Base-by-base conservation (phyloP, 2,329 filamentous ascomycete species). In the Zarea fungicola region DNA sequence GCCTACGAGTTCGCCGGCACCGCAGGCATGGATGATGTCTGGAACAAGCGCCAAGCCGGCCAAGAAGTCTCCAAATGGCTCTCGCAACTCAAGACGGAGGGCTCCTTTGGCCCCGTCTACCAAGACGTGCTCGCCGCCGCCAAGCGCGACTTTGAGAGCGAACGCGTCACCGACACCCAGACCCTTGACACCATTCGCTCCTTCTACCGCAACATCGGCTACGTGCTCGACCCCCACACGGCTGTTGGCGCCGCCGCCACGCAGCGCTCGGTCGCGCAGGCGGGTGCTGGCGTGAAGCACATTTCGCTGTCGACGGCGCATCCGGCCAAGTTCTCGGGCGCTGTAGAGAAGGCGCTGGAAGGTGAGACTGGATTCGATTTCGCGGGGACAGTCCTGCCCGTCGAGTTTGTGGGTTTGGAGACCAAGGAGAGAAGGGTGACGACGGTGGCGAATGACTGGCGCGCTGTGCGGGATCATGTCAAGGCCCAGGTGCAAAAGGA, bases 261-360 rank as follows among this genome's bases (percentile, higher is more conserved):
- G 0, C 64, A 82, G 48, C 78, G 90, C 50, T 90, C 88, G 3
- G 75, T 87, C 28, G 63, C 72, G 36, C 74, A 81, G 11, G 66
- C 72, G 1, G 69, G 68, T 23, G 64, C 74, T 3, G 71, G 72
- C 14, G 70, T 84, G 45, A 74, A 68, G n/a, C 87, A 95, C 65
- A 86, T 99, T 60, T 84, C 89, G 1, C 80, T 99, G 3, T 88
- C 91, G 2, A 99, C 93, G 2, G 93, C 93, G 3, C 93, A 99
- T 67, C 92, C 93, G 0, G 93, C 92, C 53, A 99, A 99, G 68
- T 99, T 99, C 62, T 83, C 86, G 0, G 81, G 81, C 26, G 91
- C 91, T 0, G 92, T 99, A 2, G 85, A 91, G 58, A 59, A 86
- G 41, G 90, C 92, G 0, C 73, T 97, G 52, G 78, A 82, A 55